These are phyloP conservation scores for Astrocystis sublimbata DNA, from an alignment of 495 filamentous ascomycete genomes.

Conservation along the genomic window DNA sequence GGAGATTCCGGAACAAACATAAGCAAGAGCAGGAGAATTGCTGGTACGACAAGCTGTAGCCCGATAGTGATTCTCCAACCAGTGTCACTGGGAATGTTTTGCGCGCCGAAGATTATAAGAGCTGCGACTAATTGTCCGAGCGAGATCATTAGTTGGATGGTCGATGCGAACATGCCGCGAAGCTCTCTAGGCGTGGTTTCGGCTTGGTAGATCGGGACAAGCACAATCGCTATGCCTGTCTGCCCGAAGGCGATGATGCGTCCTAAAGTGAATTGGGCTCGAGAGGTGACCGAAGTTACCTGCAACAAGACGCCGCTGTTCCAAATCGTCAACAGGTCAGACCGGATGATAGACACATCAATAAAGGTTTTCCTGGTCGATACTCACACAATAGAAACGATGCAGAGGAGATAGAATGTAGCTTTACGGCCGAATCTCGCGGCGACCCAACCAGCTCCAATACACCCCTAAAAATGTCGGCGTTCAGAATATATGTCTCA, in stretches of 20 bases:
- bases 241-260: constrained; percentile 30
- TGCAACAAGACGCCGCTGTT: constrained; percentile 28
- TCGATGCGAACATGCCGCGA: constrained; percentile 28
- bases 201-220: constrained; percentile 29
- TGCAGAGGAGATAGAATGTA: constrained; percentile 20
- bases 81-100: not conserved
- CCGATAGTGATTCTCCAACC: constrained; percentile 41
- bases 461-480: constrained; percentile 16
- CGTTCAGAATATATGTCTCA: not conserved
- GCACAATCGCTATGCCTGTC: constrained; percentile 28
- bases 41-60: constrained; percentile 40
- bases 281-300: constrained; percentile 23
- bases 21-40: constrained; percentile 34
- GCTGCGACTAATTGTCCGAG: constrained; percentile 35
- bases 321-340: not conserved
- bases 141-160: constrained; percentile 33
- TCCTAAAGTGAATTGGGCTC: constrained; percentile 27
- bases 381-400: constrained; percentile 22
- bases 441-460: constrained; percentile 19
- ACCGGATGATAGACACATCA: constrained; percentile 10
- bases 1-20: constrained; percentile 41
- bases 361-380: not conserved
- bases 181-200: constrained; percentile 24
- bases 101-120: constrained; percentile 9
- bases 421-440: constrained; percentile 24